Evolutionary conservation across 305 asterid genomes (phyloP).

Genomic region (Solanum hybrid): DNA sequence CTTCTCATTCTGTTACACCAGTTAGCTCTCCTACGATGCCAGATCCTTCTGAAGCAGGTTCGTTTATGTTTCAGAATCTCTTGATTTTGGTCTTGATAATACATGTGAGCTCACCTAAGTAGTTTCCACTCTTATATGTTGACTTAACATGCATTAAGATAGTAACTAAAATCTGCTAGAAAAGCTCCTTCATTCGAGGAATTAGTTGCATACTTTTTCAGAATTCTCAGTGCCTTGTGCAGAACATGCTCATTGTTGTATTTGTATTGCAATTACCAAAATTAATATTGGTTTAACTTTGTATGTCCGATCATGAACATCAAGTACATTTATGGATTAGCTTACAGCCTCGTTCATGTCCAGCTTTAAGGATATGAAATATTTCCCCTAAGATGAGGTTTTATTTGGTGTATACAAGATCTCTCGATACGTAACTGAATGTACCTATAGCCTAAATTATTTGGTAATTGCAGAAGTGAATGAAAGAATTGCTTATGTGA

Average conservation of each 20-base stretch:
- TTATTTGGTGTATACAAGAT: not conserved
- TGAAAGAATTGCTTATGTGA: not conserved
- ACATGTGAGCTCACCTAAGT: not conserved
- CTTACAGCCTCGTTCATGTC: not conserved
- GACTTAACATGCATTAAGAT: not conserved
- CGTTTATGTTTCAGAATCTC: not conserved
- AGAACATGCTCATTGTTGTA: not conserved
- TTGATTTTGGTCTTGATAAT: not conserved
- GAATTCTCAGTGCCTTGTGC: not conserved
- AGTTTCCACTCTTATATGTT: not conserved
- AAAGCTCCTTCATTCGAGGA: not conserved
- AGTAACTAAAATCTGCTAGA: not conserved
- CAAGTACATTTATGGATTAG: not conserved
- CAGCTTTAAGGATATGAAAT: not conserved
- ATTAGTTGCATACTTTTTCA: not conserved
- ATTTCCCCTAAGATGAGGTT: not conserved
- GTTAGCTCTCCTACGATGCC: not conserved
- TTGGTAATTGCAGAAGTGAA: not conserved
- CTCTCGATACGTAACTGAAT: not conserved
- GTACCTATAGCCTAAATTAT: not conserved
- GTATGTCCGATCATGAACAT: not conserved
- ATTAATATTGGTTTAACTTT: not conserved
- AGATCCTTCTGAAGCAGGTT: not conserved
- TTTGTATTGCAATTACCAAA: not conserved
- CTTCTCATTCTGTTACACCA: not conserved